Evolutionary conservation across 768 basidiomycete genomes (phyloP).

Genomic region (Tulasnella calospora): DNA sequence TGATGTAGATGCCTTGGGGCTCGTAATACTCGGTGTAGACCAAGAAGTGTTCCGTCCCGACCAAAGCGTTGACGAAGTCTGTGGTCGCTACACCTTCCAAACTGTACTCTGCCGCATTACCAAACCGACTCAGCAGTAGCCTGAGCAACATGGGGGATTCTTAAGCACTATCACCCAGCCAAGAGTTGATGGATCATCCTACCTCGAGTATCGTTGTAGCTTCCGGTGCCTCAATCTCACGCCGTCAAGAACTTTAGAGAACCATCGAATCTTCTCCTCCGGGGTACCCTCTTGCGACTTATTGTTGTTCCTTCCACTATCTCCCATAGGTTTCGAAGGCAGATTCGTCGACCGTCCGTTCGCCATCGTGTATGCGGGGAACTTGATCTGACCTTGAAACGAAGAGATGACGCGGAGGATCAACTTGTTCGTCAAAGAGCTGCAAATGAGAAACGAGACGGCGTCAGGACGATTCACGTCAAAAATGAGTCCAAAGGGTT

Average conservation of each 20-base stretch:
- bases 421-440: constrained; percentile 86
- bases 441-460: constrained; percentile 35
- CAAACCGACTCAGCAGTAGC: constrained; percentile 76
- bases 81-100: constrained; percentile 70
- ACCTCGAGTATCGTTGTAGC: constrained; percentile 89
- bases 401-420: constrained; percentile 90
- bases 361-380: constrained; percentile 33
- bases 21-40: constrained; percentile 86
- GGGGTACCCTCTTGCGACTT: constrained; percentile 5
- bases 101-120: constrained; percentile 87
- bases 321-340: not conserved
- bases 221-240: constrained; percentile 90
- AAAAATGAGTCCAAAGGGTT: not conserved
- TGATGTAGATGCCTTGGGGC: constrained; percentile 85
- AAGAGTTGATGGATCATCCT: constrained; percentile 27
- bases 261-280: constrained; percentile 80
- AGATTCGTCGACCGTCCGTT: not conserved
- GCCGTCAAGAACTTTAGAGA: constrained; percentile 86
- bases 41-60: constrained; percentile 84
- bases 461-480: not conserved
- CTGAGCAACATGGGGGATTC: constrained; percentile 37
- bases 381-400: constrained; percentile 87
- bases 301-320: not conserved
- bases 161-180: not conserved
- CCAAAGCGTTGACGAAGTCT: constrained; percentile 71